phyloP scores from a whole-genome alignment of 176 grass and related monocot species.

The Thalia dealbata region DNA sequence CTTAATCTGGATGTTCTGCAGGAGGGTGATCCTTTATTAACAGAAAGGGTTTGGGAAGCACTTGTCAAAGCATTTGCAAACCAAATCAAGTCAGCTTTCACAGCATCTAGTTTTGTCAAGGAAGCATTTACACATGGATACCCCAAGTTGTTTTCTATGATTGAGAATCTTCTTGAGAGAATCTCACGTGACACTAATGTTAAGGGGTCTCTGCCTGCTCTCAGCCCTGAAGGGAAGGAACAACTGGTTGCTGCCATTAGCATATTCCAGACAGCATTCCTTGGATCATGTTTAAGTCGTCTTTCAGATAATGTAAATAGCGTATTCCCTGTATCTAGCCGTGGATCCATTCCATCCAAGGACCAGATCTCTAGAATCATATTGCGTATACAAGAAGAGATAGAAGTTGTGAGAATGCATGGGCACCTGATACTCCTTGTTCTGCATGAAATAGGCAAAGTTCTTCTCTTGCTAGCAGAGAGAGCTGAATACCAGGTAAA shows the following conservation, averaged over 20 bases:
- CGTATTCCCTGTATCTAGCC: conserved; percentile 77
- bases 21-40: conserved; percentile 94
- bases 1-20: conserved; percentile 9
- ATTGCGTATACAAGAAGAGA: conserved; percentile 93
- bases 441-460: conserved; percentile 81
- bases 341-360: conserved; percentile 87
- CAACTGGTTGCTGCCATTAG: conserved; percentile 71
- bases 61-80: conserved; percentile 89
- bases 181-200: conserved; percentile 87
- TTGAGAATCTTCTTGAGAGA: conserved; percentile 92
- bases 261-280: conserved; percentile 79
- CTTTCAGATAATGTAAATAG: conserved; percentile 92
- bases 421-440: conserved; percentile 75
- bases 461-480: conserved; percentile 66
- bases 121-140: conserved; percentile 98
- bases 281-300: conserved; percentile 73
- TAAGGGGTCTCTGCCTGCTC: conserved; percentile 76
- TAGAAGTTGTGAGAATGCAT: conserved; percentile 91
- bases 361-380: conserved; percentile 94
- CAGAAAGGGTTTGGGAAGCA: conserved; percentile 95
- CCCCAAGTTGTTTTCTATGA: conserved; percentile 77
- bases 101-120: conserved; percentile 93
- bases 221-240: conserved; percentile 61
- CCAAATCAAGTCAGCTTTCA: conserved; percentile 91
- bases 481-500: conserved; percentile 96